A percentile compares a stretch with the other conserved stretches of the same genome.
These are phyloP conservation scores for Suhomyces coccinellae DNA, from an alignment of 1,139 yeast genomes.

Conservation along the genomic window DNA sequence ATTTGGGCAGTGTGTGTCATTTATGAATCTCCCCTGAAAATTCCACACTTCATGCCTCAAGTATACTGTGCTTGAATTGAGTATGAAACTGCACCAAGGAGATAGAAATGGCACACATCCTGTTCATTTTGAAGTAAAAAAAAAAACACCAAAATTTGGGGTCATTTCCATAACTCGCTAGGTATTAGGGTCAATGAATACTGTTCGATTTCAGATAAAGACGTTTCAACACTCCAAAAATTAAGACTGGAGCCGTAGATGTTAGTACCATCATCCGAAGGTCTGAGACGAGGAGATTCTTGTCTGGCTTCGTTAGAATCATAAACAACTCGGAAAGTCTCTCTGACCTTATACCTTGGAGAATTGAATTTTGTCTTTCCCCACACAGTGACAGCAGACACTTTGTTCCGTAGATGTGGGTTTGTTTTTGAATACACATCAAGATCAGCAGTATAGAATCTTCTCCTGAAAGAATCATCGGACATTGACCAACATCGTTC, in stretches of 20 bases:
- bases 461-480: slow-evolving; percentile 29
- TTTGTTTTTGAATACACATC: slow-evolving; percentile 9
- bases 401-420: slow-evolving; percentile 10
- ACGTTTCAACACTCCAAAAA: slow-evolving; percentile 34
- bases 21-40: no score
- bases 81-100: no score
- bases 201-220: slow-evolving; percentile 34
- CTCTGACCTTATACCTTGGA: slow-evolving; percentile 24
- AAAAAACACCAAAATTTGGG: not conserved
- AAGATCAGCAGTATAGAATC: slow-evolving; percentile 15
- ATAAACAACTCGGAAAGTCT: slow-evolving; percentile 14
- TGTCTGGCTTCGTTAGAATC: not conserved
- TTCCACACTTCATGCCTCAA: no score
- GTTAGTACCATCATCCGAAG: slow-evolving; percentile 5
- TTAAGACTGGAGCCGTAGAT: slow-evolving; percentile 7
- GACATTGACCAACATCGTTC: slow-evolving; percentile 38
- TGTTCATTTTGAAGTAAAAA: no score
- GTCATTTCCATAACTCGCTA: slow-evolving; percentile 19
- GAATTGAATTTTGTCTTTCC: slow-evolving; percentile 25
- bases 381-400: slow-evolving; percentile 21
- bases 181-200: slow-evolving; percentile 24
- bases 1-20: no score
- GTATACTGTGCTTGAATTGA: no score
- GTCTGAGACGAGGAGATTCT: slow-evolving; percentile 1
- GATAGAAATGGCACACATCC: no score